Conservation (phyloP, 2,329 filamentous ascomycete genomes). For the Xylariaceae sp. region DNA sequence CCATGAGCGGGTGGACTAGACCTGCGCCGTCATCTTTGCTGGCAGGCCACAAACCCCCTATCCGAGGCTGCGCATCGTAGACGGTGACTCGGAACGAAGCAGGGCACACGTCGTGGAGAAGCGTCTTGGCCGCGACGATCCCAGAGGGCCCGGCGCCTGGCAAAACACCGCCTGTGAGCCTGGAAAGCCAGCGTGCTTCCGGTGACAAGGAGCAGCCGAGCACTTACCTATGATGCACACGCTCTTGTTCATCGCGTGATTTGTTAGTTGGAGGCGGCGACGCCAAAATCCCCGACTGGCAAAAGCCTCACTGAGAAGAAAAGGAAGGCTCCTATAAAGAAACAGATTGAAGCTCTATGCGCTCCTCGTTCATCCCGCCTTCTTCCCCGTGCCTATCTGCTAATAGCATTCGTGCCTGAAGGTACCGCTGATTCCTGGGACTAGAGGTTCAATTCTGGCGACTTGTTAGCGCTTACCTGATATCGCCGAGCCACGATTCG, state of each 20-base stretch:
- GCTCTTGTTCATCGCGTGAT: conserved; percentile 32
- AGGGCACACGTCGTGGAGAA: conserved; percentile 51
- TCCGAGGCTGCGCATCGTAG: conserved; percentile 56
- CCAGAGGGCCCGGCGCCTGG: conserved; percentile 64
- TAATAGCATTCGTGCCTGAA: too few species aligned
- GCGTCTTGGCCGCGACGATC: conserved; percentile 63
- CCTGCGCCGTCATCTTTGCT: conserved; percentile 39
- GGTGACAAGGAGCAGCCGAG: neutral
- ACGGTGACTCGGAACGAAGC: conserved; percentile 59
- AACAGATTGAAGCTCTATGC: too few species aligned
- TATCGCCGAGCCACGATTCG: too few species aligned
- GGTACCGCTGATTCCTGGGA: too few species aligned
- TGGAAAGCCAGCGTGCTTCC: too few species aligned
- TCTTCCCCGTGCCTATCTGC: too few species aligned
- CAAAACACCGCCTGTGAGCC: neutral
- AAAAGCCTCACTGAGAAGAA: neutral
- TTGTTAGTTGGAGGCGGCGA: neutral
- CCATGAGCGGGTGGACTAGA: conserved; percentile 58
- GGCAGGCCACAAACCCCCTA: conserved; percentile 74
- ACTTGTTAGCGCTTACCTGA: too few species aligned
- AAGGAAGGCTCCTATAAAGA: too few species aligned
- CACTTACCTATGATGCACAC: conserved; percentile 44
- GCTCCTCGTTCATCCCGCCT: too few species aligned
- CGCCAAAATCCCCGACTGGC: too few species aligned
- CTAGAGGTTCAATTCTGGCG: too few species aligned